These are phyloP conservation scores for Pythium scleroteichum DNA, from an alignment of 352 stramenopile genomes.

Conservation along the genomic window DNA sequence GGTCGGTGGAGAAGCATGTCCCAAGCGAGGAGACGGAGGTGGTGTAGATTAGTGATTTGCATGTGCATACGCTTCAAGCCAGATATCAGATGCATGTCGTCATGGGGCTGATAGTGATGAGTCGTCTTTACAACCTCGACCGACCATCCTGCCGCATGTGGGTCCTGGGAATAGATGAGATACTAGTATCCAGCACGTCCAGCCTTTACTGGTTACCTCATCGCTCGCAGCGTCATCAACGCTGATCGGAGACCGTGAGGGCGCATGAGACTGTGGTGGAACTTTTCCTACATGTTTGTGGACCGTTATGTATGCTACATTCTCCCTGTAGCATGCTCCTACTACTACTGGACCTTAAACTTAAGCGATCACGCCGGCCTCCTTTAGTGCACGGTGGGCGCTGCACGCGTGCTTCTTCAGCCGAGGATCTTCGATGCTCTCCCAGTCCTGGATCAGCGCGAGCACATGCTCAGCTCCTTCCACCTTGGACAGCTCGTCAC, in stretches of 20 bases:
- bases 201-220: too few relatives aligned
- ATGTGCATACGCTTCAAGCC: background rate
- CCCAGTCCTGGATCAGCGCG: conserved; percentile 69
- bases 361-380: conserved; percentile 74
- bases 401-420: conserved; percentile 88
- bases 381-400: conserved; percentile 72
- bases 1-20: conserved; percentile 84
- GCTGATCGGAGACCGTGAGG: background rate
- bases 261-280: background rate
- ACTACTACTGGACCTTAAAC: conserved; percentile 28
- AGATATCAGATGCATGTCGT: background rate
- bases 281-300: conserved; percentile 28
- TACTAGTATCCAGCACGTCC: too few relatives aligned
- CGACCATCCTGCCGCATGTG: background rate
- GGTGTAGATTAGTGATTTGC: conserved; percentile 36
- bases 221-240: too few relatives aligned
- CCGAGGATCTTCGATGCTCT: conserved; percentile 80
- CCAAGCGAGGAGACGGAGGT: conserved; percentile 50
- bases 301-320: conserved; percentile 11
- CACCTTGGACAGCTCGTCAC: conserved; percentile 76
- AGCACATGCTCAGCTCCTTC: conserved; percentile 59
- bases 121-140: background rate
- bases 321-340: conserved; percentile 15
- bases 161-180: too few relatives aligned
- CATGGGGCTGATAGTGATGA: background rate